phyloP scores from a whole-genome alignment of 208 protist species.

The Trypanosoma conorhini region DNA sequence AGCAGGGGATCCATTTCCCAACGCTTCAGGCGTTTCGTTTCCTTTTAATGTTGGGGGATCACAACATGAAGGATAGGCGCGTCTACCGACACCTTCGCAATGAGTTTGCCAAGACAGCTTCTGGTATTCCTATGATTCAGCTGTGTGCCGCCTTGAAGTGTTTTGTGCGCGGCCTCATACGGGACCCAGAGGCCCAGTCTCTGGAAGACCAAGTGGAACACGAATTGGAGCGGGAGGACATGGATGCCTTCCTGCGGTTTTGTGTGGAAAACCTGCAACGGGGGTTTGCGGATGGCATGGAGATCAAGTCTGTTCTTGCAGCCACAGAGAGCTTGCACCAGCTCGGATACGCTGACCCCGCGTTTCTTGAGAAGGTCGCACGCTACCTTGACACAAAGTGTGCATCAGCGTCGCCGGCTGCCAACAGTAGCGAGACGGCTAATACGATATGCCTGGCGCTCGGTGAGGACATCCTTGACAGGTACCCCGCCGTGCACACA shows the following conservation, averaged over 20 bases:
- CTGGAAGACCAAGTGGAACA: slow-evolving; percentile 24
- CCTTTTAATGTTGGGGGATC: slow-evolving; percentile 67
- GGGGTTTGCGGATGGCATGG: slow-evolving; percentile 47
- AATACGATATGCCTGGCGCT: slow-evolving; percentile 44
- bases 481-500: slow-evolving; percentile 39
- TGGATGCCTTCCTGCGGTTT: slow-evolving; percentile 44
- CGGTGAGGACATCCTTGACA: slow-evolving; percentile 52
- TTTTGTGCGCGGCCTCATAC: slow-evolving; percentile 40
- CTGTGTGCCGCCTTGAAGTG: slow-evolving; percentile 72
- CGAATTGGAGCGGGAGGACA: slow-evolving; percentile 40
- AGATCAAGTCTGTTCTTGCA: slow-evolving; percentile 49
- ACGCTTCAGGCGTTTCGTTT: slow-evolving; percentile 79
- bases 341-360: slow-evolving; percentile 50
- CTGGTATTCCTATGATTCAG: slow-evolving; percentile 76
- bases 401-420: slow-evolving; percentile 21
- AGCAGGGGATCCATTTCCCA: slow-evolving; percentile 55
- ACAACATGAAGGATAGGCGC: slow-evolving; percentile 38
- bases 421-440: slow-evolving; percentile 48
- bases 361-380: slow-evolving; percentile 49
- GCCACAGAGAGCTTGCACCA: slow-evolving; percentile 43
- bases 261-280: slow-evolving; percentile 51
- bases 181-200: slow-evolving; percentile 18
- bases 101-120: slow-evolving; percentile 69
- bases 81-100: slow-evolving; percentile 62
- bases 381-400: slow-evolving; percentile 47